Base-by-base conservation (phyloP, 2,329 filamentous ascomycete genomes). In the Aspergillus viridinutans region DNA sequence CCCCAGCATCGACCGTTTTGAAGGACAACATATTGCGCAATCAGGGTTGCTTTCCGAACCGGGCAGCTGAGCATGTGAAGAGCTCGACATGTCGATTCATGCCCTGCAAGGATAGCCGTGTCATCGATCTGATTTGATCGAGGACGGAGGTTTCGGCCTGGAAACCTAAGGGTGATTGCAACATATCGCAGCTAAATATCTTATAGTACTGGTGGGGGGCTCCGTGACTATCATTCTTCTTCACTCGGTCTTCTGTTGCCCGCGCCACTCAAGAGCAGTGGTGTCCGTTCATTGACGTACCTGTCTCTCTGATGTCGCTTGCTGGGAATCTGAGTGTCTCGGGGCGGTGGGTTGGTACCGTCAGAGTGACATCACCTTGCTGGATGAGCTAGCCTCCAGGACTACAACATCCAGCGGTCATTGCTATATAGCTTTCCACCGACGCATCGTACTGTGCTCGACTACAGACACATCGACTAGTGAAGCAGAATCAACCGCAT, bases 361-460 rank as follows among this genome's bases (percentile, higher is more conserved):
- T 72, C 70, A 71, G 62, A 56, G 57, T 72, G 69, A 72, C 69
- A 70, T 72, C 69, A 72, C 59, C 17, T 12, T 17, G 43, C 10
- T 47, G 21, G 21, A 25, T 14, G 12, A 25, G 21, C 21, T 47
- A 25, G 21, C 21, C 17, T 25, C 26, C 43, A 47, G 43, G 20
- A 17, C 32, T 17, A 17, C 32, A 38, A 38, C 38, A 43, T 40
- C 10, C 8, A 26, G 28, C 42, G 25, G 20, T 26, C 49, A 55
- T 38, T 38, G 49, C 57, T 68, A 67, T 69, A 65, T 69, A 68
- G 60, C 38, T 58, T 55, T 60, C 55, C 57, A 58, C 58, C 40
- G 28, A 26, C 54, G 23, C 50, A 42, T 35, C 42, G 28, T 47
- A 35, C n/a, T 50, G 21, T 25, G 20, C 10, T 45, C 12, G 21